These are phyloP conservation scores for Sugiyamaella chiloensis DNA, from an alignment of 805 yeast species.

Conservation along the genomic window DNA sequence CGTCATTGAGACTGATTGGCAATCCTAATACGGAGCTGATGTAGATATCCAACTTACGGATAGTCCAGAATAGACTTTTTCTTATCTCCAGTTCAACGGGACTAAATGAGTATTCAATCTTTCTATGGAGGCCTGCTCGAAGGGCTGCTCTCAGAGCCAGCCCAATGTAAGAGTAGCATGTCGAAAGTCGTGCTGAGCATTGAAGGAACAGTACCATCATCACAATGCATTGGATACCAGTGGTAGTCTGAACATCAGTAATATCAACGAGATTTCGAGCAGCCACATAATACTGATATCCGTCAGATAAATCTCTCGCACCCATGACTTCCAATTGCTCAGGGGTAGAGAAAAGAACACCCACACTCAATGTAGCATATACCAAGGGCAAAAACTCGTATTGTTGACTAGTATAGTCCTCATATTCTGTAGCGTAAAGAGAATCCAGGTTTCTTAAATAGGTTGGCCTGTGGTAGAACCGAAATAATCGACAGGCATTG, in stretches of 20 bases:
- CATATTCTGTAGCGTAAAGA: constrained; percentile 70
- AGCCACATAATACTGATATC: constrained; percentile 72
- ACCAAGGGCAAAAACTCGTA: constrained; percentile 73
- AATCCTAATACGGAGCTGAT: constrained; percentile 82
- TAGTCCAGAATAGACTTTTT: constrained; percentile 82
- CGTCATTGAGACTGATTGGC: constrained; percentile 70
- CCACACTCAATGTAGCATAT: constrained; percentile 82
- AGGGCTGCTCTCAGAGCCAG: constrained; percentile 78
- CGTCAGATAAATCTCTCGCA: constrained; percentile 47
- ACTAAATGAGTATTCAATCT: constrained; percentile 57
- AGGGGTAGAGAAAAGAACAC: constrained; percentile 59
- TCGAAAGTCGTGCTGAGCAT: constrained; percentile 79
- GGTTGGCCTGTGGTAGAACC: constrained; percentile 83
- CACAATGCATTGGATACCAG: constrained; percentile 78
- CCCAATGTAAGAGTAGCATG: constrained; percentile 86
- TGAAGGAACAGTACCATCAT: constrained; percentile 83
- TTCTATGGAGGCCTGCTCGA: constrained; percentile 81
- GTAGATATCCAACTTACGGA: constrained; percentile 85
- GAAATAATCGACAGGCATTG: constrained; percentile 76
- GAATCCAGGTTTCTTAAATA: constrained; percentile 69
- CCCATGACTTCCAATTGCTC: constrained; percentile 45
- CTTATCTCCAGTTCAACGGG: constrained; percentile 80
- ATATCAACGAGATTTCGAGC: constrained; percentile 76
- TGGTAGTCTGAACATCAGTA: constrained; percentile 78
- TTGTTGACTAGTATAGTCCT: constrained; percentile 68